Base-by-base conservation (phyloP, 441 rosid species). In the Mallotus repandus region DNA sequence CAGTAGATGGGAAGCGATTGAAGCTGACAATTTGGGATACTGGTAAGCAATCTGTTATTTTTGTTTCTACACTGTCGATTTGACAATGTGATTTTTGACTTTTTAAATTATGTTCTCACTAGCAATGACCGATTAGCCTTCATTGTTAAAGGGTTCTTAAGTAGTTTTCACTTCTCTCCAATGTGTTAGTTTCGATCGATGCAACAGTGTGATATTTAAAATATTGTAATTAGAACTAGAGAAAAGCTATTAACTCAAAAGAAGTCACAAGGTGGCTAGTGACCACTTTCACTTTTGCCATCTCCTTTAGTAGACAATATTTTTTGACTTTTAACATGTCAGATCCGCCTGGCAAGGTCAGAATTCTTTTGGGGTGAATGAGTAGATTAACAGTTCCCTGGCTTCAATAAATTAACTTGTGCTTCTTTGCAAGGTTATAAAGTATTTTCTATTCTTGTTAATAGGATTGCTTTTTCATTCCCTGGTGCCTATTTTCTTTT, bases 1-100 rank as follows among this genome's bases (percentile, higher is more conserved):
- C 83, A 63, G 93, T 95, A 0, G 88, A 84, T 63, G 98, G 90
- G 75, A 95, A 89, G 85, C 81, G 87, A 78, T 77, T 95, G 67
- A 95, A 95, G 86, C 91, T 95, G 71, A 95, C 98, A 60, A 92
- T 95, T 81, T 95, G 99, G 99, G 99, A 95, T 80, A 95, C 99
- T 62, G 99, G 98, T 92, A 81, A 56, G 83, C 66, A 50, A 52
- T 64, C 71, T 48, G 48, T 53, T 67, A 29, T 3, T 58, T 63
- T 11, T 22, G 18, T 72, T 64, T 54, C 25, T 68, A 38, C 21
- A n/a, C n/a, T 58, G 45, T 53, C 25, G 29, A 50, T 5, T 43
- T 58, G 52, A 19, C 19, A 45, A 19, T 19, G 16, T 55, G 7
- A 4, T 46, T 29, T 49, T 35, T 55, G 21, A 32, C 53, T 69